Evolutionary conservation across 768 basidiomycete genomes (phyloP).

Genomic region (Guyanaporus albipodus): DNA sequence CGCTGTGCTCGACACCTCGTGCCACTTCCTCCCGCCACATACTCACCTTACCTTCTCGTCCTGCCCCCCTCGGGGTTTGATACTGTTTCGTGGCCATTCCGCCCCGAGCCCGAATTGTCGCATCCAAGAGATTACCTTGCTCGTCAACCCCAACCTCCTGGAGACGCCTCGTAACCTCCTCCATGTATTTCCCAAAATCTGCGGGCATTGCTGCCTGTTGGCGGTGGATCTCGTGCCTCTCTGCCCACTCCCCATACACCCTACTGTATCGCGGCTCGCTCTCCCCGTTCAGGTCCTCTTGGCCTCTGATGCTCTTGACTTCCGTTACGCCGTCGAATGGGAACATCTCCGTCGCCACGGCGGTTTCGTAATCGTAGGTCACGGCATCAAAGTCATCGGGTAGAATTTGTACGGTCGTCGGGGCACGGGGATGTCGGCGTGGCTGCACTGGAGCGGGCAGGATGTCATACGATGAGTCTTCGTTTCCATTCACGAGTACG

Average conservation of each 20-base stretch:
- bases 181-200: slow-evolving; percentile 28
- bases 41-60: slow-evolving; percentile 38
- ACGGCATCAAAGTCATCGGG: slow-evolving; percentile 30
- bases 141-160: slow-evolving; percentile 31
- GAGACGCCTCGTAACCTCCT: slow-evolving; percentile 35
- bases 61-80: slow-evolving; percentile 14
- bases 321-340: slow-evolving; percentile 25
- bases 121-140: slow-evolving; percentile 23
- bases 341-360: slow-evolving; percentile 22
- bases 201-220: slow-evolving; percentile 20
- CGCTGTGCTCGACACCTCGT: slow-evolving; percentile 21
- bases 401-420: slow-evolving; percentile 31
- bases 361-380: slow-evolving; percentile 28
- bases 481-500: background rate
- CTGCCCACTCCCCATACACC: slow-evolving; percentile 33
- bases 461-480: slow-evolving; percentile 34
- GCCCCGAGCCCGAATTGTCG: slow-evolving; percentile 13
- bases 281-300: slow-evolving; percentile 2
- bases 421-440: slow-evolving; percentile 27
- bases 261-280: slow-evolving; percentile 22
- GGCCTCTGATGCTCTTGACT: slow-evolving; percentile 13
- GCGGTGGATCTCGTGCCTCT: slow-evolving; percentile 25
- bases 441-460: slow-evolving; percentile 17
- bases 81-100: background rate
- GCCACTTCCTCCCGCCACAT: slow-evolving; percentile 56